Base-by-base conservation (phyloP, 2,329 filamentous ascomycete species). In the Fusarium sp. region DNA sequence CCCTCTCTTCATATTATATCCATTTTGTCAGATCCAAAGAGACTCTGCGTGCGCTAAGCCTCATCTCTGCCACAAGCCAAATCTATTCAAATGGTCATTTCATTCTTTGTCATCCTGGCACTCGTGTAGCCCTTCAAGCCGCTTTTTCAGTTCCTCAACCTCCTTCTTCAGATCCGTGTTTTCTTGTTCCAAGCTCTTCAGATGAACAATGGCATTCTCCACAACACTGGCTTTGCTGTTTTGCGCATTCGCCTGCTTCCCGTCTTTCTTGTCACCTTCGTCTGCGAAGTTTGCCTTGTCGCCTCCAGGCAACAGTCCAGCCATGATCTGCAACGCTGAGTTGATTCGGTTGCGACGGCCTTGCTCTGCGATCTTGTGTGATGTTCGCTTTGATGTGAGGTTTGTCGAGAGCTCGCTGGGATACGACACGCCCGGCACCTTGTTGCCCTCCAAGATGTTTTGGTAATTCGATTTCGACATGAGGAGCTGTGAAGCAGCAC, bases 401-500 rank as follows among this genome's bases (percentile, higher is more conserved):
- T 97, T 97, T 19, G 93, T 96, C 7, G 93, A 96, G 37, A 99
- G 82, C 47, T 93, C 91, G 67, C 91, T 92, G 1, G 94, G 93
- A 68, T 97, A 98, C 2, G 90, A 90, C 11, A 97, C 90, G 11
- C 94, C 94, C 0, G 93, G 93, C 1, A 97, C 87, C 52, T 89
- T 88, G 46, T 93, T 98, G 44, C 95, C 95, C 73, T 98, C 95
- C 10, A 99, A 79, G 33, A 99, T 95, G 69, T 97, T 96, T 71
- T 98, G 94, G 71, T 99, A 99, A 71, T 99, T 99, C 2, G 94
- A 98, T 74, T 98, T 98, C 14, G 91, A 92, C 32, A 93, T 91
- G 25, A 99, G 83, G 39, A 98, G 84, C 25, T 92, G 83, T n/a
- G 85, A 88, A 0, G 86, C 82, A 2, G 84, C 82, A 66, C 87